phyloP scores from a whole-genome alignment of 257 asterid genomes.

The Scutellaria baicalensis region DNA sequence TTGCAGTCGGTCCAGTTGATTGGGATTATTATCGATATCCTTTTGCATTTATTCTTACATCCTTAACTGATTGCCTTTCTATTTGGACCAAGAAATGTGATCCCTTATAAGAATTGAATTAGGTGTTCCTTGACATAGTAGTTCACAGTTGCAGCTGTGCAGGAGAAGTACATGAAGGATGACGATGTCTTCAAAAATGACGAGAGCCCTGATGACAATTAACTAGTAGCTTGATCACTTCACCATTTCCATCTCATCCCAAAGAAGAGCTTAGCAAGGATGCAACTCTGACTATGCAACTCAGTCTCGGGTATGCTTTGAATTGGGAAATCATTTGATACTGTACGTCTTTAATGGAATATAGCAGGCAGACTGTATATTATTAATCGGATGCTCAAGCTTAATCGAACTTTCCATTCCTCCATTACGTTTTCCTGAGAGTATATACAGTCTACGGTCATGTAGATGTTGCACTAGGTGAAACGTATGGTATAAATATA shows the following conservation, averaged over 20 bases:
- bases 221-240: not conserved
- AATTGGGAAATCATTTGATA: not conserved
- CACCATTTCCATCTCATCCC: not conserved
- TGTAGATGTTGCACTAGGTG: too few relatives aligned
- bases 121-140: conserved; percentile 46
- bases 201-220: conserved; percentile 19
- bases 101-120: not conserved
- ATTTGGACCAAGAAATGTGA: not conserved
- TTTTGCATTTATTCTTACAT: conserved; percentile 14
- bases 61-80: not conserved
- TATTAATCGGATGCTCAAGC: not conserved
- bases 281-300: not conserved
- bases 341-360: not conserved
- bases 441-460: too few relatives aligned
- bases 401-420: too few relatives aligned
- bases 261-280: too few relatives aligned
- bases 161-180: conserved; percentile 95
- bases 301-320: not conserved
- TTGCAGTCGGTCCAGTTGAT: conserved; percentile 78
- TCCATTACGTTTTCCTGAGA: too few relatives aligned
- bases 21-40: conserved; percentile 99
- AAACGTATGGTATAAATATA: too few relatives aligned
- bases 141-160: conserved; percentile 93
- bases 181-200: conserved; percentile 35
- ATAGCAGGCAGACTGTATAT: not conserved